These are phyloP conservation scores for Aristolochia fimbriata DNA, from an alignment of 164 flowering plant species.

Conservation along the genomic window DNA sequence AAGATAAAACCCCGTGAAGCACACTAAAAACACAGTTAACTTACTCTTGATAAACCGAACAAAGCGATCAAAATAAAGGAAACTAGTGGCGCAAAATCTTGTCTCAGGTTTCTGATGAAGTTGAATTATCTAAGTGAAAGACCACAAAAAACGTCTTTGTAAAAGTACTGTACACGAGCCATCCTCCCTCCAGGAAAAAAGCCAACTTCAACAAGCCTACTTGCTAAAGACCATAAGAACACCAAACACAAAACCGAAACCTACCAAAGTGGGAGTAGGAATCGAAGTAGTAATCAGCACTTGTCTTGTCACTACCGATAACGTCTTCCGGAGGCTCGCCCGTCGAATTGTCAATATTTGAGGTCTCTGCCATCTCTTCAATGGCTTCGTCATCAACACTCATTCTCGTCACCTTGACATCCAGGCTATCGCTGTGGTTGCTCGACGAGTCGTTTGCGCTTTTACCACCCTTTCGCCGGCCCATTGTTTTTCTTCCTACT, in stretches of 20 bases:
- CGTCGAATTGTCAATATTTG: conserved; percentile 32
- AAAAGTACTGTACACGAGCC: neutral
- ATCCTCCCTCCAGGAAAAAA: neutral
- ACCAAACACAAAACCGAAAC: neutral
- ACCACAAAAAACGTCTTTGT: neutral
- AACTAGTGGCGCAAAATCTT: neutral
- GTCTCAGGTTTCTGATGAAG: neutral
- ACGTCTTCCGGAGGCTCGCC: conserved; percentile 21
- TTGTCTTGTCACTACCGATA: conserved; percentile 56
- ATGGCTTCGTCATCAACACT: conserved; percentile 17
- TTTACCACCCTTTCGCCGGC: conserved; percentile 20
- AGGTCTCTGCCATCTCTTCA: conserved; percentile 25
- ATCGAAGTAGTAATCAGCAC: conserved; percentile 98
- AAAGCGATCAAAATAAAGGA: neutral
- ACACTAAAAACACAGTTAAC: neutral
- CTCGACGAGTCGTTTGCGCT: conserved; percentile 16
- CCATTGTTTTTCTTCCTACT: conserved; percentile 18
- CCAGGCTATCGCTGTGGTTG: conserved; percentile 4
- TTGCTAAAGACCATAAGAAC: neutral
- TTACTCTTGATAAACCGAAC: neutral
- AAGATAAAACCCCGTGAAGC: neutral
- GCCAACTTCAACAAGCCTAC: neutral
- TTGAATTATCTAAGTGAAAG: neutral
- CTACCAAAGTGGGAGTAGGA: conserved; percentile 99
- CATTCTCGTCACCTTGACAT: conserved; percentile 20